Base-by-base conservation (phyloP, 257 asterid genomes). In the Nicotiana obtusifolia region DNA sequence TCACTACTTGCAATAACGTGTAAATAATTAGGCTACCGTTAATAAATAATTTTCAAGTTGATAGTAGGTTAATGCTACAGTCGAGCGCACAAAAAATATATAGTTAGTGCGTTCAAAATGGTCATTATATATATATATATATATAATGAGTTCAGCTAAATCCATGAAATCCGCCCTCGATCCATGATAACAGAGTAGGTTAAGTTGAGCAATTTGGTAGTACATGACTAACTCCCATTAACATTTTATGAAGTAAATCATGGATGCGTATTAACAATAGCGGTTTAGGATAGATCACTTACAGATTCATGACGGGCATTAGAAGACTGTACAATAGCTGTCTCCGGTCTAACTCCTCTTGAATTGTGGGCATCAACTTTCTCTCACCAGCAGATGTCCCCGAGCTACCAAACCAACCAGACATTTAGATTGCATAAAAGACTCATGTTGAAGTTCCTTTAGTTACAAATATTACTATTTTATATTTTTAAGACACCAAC, bases 351-450 rank as follows among this genome's bases (percentile, higher is more conserved):
- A 92, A 81, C 81, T 94, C 98, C 78, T 90, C 90, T 11, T 82
- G 81, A 69, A 90, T 94, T 7, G 95, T 94, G 5, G 97, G 97
- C 95, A 93, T 91, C 16, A 94, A 90, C 82, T 94, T 94, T 83
- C 98, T 89, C 73, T 94, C 98, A 19, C 98, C 97, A 11, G 91
- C 98, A 0, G 97, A 93, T 31, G 98, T 94, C 35, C 98, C 98
- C 3, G 98, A 94, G 57, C 97, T 94, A 84, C 83, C 82, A 65
- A 30, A 53, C 6, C 10, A 67, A 31, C 6, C 7, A 35, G 41
- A 35, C 37, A 33, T 33, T 33, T 33, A 33, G 37, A 33, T 4
- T 33, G 1, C 37, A 33, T 33, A 5, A 4, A 33, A 33, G 1
- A 24, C 19, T 24, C 1, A 53, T 53, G n/a, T 53, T 52, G n/a